Evolutionary conservation across 441 rosid species (phyloP), one percentile per base, ranked within the genome.

Genomic region (Pelargonium citronellum): DNA sequence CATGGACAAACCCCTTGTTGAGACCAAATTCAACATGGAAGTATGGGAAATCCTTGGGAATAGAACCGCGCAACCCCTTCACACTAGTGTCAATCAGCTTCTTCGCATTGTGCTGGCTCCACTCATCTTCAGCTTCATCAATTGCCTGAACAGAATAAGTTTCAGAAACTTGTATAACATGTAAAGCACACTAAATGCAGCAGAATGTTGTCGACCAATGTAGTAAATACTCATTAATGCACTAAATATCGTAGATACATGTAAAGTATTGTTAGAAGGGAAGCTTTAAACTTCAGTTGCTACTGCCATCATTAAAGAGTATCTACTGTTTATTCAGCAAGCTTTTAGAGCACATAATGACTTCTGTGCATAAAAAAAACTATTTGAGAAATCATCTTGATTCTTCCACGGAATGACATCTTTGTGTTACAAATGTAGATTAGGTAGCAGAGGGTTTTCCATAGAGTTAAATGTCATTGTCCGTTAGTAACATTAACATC

Each of bases 51-150:
- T 91, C 83, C 83, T 88, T 89, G 0, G 98, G 92, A 12, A 93
- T 88, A 41, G 96, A 91, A 68, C 83, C 83, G 3, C 90, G 88
- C 65, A 92, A 75, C 62, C 98, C 97, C 73, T 88, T 92, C 66
- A 73, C 82, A 64, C 92, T 87, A 0, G 98, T 92, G 73, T 91
- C 97, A 1, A 87, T 92, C n/a, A 92, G 88, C 82, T 83, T 92
- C 84, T 91, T 92, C n/a, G 97, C 91, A 57, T 88, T 88, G 76
- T 92, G 98, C 63, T 89, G 98, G 84, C 96, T 92, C 98, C 96
- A 91, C 71, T 92, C 97, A 19, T 91, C 95, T 74, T 92, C 97
- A 0, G 98, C 98, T 81, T 92, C 93, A 0, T 90, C 93, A 6
- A 90, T 90, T 10, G 93, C 96, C 89, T 84, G 80, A 65, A 71